These are phyloP conservation scores for Quercus berberidifolia DNA, from an alignment of 306 rosid species.

Conservation along the genomic window DNA sequence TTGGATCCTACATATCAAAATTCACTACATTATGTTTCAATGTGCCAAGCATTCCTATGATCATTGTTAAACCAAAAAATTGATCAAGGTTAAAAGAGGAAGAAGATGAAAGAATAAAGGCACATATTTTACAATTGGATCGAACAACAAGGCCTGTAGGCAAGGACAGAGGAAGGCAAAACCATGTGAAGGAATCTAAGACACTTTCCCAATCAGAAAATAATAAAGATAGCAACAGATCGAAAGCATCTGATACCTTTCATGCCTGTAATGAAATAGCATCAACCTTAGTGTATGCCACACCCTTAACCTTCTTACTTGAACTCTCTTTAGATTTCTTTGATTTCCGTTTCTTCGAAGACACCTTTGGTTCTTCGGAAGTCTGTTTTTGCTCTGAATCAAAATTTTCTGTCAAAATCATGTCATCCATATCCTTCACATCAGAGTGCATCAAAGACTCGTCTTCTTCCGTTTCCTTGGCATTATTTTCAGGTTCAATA, in stretches of 20 bases:
- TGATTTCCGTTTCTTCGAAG: conserved; percentile 70
- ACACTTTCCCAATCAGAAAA: background rate
- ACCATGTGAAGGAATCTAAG: background rate
- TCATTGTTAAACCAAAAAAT: background rate
- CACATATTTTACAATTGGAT: background rate
- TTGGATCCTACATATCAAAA: no score
- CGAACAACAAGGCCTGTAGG: background rate
- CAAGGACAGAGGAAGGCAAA: background rate
- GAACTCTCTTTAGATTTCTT: conserved; percentile 47
- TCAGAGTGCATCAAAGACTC: conserved; percentile 26
- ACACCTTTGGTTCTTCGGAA: conserved; percentile 16
- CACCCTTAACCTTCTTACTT: conserved; percentile 58
- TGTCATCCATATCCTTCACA: conserved; percentile 21
- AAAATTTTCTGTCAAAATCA: conserved; percentile 6
- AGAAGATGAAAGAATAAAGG: background rate
- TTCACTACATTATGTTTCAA: background rate
- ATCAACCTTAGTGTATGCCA: conserved; percentile 46
- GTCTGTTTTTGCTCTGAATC: conserved; percentile 29
- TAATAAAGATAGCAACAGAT: background rate
- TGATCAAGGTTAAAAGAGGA: background rate
- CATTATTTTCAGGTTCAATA: conserved; percentile 64
- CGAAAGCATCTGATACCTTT: conserved; percentile 4
- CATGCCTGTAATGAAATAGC: conserved; percentile 35
- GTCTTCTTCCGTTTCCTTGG: conserved; percentile 16
- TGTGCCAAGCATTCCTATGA: background rate